Evolutionary conservation across 2,329 filamentous ascomycete species (phyloP).

Genomic region (Lasiodiplodia sp.): DNA sequence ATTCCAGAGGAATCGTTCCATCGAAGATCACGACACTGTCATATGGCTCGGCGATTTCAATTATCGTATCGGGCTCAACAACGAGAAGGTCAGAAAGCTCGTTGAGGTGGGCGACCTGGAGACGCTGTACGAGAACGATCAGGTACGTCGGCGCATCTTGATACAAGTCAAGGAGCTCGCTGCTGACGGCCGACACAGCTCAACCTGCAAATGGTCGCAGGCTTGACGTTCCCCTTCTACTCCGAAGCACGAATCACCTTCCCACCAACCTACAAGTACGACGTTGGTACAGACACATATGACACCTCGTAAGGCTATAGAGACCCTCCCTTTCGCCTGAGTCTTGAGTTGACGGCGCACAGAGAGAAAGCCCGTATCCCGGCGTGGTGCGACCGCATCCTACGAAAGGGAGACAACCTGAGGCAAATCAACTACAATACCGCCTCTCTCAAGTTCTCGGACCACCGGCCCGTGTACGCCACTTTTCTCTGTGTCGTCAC

Average conservation of each 20-base stretch:
- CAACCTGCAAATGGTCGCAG: conserved; percentile 95
- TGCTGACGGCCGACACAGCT: conserved; percentile 59
- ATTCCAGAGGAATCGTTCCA: conserved; percentile 89
- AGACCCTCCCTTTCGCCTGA: conserved; percentile 54
- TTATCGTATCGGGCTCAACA: conserved; percentile 86
- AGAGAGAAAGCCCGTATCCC: conserved; percentile 89
- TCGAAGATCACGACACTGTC: conserved; percentile 89
- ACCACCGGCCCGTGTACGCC: conserved; percentile 94
- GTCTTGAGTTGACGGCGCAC: conserved; percentile 39
- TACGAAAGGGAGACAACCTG: conserved; percentile 84
- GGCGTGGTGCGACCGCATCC: conserved; percentile 94
- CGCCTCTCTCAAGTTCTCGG: conserved; percentile 86
- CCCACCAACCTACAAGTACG: conserved; percentile 93
- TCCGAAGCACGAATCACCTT: conserved; percentile 89
- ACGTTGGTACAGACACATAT: conserved; percentile 86
- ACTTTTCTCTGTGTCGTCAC: conserved; percentile 84
- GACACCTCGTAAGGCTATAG: conserved; percentile 70
- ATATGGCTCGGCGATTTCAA: conserved; percentile 98
- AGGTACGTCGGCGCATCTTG: conserved; percentile 59
- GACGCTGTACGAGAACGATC: conserved; percentile 87
- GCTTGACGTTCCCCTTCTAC: conserved; percentile 88
- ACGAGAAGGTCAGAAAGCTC: conserved; percentile 78
- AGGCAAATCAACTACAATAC: conserved; percentile 83
- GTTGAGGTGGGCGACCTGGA: conserved; percentile 77
- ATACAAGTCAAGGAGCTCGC: conserved; percentile 14